phyloP scores from a whole-genome alignment of 495 filamentous ascomycete species.

The Penicillium verhagenii region DNA sequence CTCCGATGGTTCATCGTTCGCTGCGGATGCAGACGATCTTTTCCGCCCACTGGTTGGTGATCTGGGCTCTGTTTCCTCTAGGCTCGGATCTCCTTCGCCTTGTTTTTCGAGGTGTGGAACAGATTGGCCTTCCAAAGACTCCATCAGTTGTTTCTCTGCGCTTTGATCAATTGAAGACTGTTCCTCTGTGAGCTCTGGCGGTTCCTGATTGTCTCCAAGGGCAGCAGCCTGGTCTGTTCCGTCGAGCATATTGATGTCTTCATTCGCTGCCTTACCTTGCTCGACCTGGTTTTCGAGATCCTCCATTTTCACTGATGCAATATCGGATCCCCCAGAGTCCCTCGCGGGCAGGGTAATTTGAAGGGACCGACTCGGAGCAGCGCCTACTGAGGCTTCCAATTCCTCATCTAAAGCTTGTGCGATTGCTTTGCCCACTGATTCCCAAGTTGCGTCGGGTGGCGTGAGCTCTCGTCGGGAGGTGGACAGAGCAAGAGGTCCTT shows the following conservation, averaged over 20 bases:
- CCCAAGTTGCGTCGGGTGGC: slow-evolving; percentile 47
- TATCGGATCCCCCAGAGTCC: slow-evolving; percentile 16
- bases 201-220: background rate
- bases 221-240: slow-evolving; percentile 9
- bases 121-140: slow-evolving; percentile 38
- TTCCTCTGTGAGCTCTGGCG: slow-evolving; percentile 33
- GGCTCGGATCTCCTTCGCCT: slow-evolving; percentile 20
- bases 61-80: slow-evolving; percentile 34
- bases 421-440: slow-evolving; percentile 56
- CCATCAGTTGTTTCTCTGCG: slow-evolving; percentile 43
- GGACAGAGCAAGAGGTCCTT: slow-evolving; percentile 27
- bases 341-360: slow-evolving; percentile 35
- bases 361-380: slow-evolving; percentile 39
- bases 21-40: slow-evolving; percentile 50
- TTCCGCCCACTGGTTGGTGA: slow-evolving; percentile 39
- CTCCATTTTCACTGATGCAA: slow-evolving; percentile 14
- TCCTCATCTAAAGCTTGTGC: slow-evolving; percentile 48
- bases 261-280: slow-evolving; percentile 1
- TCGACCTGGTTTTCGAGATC: slow-evolving; percentile 13
- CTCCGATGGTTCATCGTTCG: slow-evolving; percentile 50
- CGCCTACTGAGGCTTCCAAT: slow-evolving; percentile 32
- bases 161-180: slow-evolving; percentile 42
- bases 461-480: slow-evolving; percentile 33
- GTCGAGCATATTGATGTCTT: slow-evolving; percentile 14
- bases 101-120: slow-evolving; percentile 20